Percentiles rank a stretch among this genome's conserved stretches.
Conservation (phyloP, 441 rosid species). For the Populus trichocarpa region DNA sequence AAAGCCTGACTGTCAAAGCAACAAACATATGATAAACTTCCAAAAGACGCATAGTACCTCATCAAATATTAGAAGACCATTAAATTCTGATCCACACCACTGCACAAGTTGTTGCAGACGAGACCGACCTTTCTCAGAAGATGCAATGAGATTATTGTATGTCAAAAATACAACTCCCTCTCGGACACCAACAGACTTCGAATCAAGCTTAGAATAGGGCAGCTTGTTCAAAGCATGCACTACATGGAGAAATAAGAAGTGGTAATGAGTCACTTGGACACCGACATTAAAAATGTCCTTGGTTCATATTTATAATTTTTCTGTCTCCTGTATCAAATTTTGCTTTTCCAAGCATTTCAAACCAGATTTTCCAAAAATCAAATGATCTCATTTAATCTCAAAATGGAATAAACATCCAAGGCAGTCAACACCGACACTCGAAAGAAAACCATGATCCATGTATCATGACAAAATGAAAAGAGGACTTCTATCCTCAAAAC, state of each 20-base stretch:
- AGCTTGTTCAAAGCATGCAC: conserved; percentile 98
- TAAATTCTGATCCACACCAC: conserved; percentile 90
- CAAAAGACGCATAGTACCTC: conserved; percentile 49
- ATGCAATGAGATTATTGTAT: conserved; percentile 96
- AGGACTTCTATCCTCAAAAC: too few species aligned
- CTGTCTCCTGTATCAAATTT: neutral
- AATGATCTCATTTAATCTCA: neutral
- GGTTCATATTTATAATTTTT: conserved; percentile 7
- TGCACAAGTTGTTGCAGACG: conserved; percentile 98
- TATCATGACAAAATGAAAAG: too few species aligned
- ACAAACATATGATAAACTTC: conserved; percentile 20
- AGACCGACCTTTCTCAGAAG: conserved; percentile 98
- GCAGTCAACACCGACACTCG: neutral
- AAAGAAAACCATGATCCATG: neutral
- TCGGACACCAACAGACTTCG: conserved; percentile 81
- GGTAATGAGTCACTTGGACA: too few species aligned
- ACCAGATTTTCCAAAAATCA: neutral
- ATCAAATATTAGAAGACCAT: conserved; percentile 89
- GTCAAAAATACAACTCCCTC: conserved; percentile 95
- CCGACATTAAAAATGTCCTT: too few species aligned
- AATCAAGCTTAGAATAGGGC: conserved; percentile 96
- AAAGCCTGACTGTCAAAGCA: conserved; percentile 12
- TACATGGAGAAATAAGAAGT: conserved; percentile 35
- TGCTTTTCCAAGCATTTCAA: neutral
- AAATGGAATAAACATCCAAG: neutral